Percentiles rank a stretch among this genome's conserved stretches.
Evolutionary conservation across 148 eudicot genomes (phyloP).

Genomic region (Cornus controversa): DNA sequence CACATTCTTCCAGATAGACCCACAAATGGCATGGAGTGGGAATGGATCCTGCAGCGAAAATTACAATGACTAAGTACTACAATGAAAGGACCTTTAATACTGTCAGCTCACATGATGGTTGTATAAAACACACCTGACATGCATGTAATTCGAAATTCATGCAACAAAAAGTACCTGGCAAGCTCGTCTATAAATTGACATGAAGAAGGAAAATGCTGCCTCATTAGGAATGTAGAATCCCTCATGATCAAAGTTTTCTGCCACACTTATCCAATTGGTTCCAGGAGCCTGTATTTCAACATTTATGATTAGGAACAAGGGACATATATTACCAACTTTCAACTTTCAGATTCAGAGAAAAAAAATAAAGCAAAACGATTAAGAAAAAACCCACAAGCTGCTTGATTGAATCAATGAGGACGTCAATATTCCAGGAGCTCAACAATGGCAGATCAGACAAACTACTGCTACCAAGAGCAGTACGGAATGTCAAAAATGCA

Average conservation of each 20-base stretch:
- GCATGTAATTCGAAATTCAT: background rate
- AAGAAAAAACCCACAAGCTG: conserved; percentile 68
- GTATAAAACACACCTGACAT: conserved; percentile 16
- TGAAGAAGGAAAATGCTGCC: conserved; percentile 70
- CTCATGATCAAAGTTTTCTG: conserved; percentile 86
- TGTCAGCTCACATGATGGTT: background rate
- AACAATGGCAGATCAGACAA: conserved; percentile 51
- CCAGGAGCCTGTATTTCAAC: conserved; percentile 66
- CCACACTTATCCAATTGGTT: conserved; percentile 72
- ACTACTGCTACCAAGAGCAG: conserved; percentile 59
- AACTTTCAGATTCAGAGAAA: background rate
- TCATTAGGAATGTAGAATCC: conserved; percentile 80
- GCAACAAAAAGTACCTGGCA: conserved; percentile 45
- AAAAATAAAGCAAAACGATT: conserved; percentile 3
- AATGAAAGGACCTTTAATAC: no score
- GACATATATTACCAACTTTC: background rate
- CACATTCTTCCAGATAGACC: conserved; percentile 83
- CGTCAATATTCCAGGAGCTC: conserved; percentile 76
- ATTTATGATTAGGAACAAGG: conserved; percentile 6
- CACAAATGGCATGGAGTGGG: conserved; percentile 79
- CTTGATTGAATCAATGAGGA: conserved; percentile 77
- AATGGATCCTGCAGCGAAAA: conserved; percentile 66
- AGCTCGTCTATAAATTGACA: conserved; percentile 70
- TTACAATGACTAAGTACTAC: background rate
- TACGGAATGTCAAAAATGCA: conserved; percentile 59